These are phyloP conservation scores for Candida verbasci DNA, from an alignment of 805 yeast species.

Conservation along the genomic window DNA sequence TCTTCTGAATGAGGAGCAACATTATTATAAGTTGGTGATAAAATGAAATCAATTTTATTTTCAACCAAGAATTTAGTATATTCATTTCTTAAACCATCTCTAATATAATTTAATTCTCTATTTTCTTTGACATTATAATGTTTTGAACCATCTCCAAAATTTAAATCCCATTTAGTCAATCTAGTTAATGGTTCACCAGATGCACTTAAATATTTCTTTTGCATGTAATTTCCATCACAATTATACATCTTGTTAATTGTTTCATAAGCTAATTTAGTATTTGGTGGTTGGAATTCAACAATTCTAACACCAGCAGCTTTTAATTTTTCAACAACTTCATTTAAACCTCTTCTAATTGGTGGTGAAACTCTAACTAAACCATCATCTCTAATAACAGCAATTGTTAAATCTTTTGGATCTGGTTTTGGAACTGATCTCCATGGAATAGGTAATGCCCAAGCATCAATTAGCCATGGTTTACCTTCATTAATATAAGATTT, in stretches of 20 bases:
- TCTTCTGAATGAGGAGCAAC: conserved; percentile 64
- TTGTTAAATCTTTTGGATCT: conserved; percentile 43
- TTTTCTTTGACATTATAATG: conserved; percentile 46
- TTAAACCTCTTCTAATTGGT: conserved; percentile 55
- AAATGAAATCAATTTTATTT: conserved; percentile 58
- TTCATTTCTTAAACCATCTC: conserved; percentile 58
- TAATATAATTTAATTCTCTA: conserved; percentile 47
- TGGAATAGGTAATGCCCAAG: conserved; percentile 43
- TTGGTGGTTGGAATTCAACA: conserved; percentile 54
- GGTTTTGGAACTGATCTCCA: conserved; percentile 48
- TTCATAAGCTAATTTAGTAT: conserved; percentile 54
- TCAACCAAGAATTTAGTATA: conserved; percentile 51
- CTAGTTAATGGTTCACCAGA: conserved; percentile 71
- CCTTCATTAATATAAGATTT: conserved; percentile 56
- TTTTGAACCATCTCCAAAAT: conserved; percentile 55
- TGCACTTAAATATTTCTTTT: conserved; percentile 44
- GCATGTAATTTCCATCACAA: conserved; percentile 65
- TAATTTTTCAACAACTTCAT: conserved; percentile 50
- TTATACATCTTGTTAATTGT: conserved; percentile 54
- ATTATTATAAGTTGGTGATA: conserved; percentile 65
- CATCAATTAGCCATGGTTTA: conserved; percentile 57
- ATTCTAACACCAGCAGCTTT: conserved; percentile 56
- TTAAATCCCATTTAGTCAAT: conserved; percentile 58
- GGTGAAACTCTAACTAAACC: conserved; percentile 66
- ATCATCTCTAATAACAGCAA: conserved; percentile 63